These are phyloP conservation scores for Candida quercuum DNA, from an alignment of 805 yeast genomes.

Conservation along the genomic window DNA sequence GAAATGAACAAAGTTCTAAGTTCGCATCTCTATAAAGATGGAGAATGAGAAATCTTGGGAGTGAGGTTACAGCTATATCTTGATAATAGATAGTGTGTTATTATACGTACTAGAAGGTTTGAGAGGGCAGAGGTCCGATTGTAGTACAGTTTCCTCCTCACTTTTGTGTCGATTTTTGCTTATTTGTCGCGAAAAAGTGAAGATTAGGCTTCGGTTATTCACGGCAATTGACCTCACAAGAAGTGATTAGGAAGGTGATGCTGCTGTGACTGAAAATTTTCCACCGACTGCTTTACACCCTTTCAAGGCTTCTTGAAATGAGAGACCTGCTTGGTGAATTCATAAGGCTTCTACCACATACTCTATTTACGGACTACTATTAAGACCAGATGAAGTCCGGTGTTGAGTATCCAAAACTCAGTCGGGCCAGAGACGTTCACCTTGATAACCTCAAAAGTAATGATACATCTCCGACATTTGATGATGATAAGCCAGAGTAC, in stretches of 20 bases:
- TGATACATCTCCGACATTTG: not conserved
- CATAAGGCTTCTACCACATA: too few species aligned
- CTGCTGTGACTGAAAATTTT: not conserved
- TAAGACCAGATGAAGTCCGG: too few species aligned
- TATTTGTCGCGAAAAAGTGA: not conserved
- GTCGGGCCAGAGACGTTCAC: not conserved
- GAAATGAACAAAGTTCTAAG: conserved; percentile 50
- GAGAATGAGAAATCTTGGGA: conserved; percentile 7
- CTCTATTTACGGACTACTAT: too few species aligned
- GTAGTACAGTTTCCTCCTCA: too few species aligned
- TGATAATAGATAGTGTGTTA: too few species aligned
- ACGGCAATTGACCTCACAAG: not conserved
- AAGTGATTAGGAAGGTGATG: not conserved
- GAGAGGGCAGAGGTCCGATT: too few species aligned
- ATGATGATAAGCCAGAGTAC: not conserved
- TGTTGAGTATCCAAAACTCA: too few species aligned
- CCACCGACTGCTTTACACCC: too few species aligned
- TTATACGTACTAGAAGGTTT: too few species aligned
- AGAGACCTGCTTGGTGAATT: too few species aligned
- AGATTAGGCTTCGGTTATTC: not conserved
- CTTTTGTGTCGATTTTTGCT: not conserved
- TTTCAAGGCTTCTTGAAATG: too few species aligned
- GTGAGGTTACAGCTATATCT: too few species aligned
- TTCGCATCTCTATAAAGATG: conserved; percentile 40
- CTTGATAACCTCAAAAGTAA: not conserved